Conservation (phyloP, 495 filamentous ascomycete species). For the Tuber aestivum region DNA sequence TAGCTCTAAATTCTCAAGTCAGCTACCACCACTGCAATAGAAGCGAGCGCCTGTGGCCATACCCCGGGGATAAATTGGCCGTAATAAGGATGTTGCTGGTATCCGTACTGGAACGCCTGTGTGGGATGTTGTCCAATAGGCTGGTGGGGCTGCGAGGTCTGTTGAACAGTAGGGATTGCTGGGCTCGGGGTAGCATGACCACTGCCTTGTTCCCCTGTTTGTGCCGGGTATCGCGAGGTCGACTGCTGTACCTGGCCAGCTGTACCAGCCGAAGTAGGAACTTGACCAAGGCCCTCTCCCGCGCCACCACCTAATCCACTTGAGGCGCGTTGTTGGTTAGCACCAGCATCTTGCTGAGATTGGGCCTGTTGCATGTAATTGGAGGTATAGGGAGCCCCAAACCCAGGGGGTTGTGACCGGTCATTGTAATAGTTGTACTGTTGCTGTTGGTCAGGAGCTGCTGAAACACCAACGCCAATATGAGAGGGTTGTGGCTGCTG, state of each 20-base stretch:
- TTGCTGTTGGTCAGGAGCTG: conserved; percentile 61
- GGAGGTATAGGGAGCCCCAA: conserved; percentile 61
- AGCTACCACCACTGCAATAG: conserved; percentile 2
- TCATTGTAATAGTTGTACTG: conserved; percentile 69
- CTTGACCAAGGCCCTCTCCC: conserved; percentile 67
- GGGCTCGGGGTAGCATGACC: conserved; percentile 87
- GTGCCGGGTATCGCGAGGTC: conserved; percentile 60
- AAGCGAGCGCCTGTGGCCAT: neutral
- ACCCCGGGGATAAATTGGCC: conserved; percentile 41
- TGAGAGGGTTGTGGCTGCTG: conserved; percentile 77
- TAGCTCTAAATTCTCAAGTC: conserved; percentile 29
- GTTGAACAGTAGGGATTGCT: conserved; percentile 60
- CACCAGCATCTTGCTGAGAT: conserved; percentile 64
- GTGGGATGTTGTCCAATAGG: conserved; percentile 40
- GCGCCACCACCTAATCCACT: conserved; percentile 71
- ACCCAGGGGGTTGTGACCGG: conserved; percentile 41
- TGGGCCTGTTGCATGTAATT: conserved; percentile 53
- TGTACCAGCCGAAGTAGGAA: conserved; percentile 54
- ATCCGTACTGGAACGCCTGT: conserved; percentile 35
- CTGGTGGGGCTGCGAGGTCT: conserved; percentile 41
- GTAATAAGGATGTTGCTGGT: conserved; percentile 41
- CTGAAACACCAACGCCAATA: conserved; percentile 38
- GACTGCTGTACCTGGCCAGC: conserved; percentile 52
- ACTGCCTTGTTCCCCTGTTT: conserved; percentile 67
- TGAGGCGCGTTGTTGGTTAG: conserved; percentile 61